These are phyloP conservation scores for Diaporthe sp. DNA, from an alignment of 2,329 filamentous ascomycete species.

Conservation along the genomic window DNA sequence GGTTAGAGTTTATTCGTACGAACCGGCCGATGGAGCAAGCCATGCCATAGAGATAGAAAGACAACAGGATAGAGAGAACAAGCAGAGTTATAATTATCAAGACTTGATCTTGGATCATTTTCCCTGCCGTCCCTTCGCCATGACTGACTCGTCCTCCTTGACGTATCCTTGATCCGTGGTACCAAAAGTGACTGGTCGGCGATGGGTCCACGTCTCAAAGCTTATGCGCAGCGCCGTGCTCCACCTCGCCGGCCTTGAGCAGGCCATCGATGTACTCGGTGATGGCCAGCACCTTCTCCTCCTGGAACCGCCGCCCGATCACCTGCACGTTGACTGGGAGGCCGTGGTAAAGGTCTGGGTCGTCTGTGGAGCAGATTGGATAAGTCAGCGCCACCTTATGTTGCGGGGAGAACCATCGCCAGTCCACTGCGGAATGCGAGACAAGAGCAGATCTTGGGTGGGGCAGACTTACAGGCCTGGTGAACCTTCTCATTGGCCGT, in stretches of 20 bases:
- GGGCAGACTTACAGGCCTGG: constrained; percentile 21
- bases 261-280: constrained; percentile 28
- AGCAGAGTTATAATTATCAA: constrained; percentile 4
- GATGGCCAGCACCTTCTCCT: constrained; percentile 31
- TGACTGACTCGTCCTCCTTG: neutral
- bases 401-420: neutral
- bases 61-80: neutral
- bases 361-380: neutral
- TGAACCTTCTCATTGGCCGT: constrained; percentile 18
- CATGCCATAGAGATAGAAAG: constrained; percentile 25
- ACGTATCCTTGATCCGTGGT: neutral
- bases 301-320: constrained; percentile 27
- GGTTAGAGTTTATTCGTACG: constrained; percentile 2
- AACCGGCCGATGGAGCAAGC: neutral
- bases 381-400: neutral
- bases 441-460: neutral
- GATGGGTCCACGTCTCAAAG: neutral
- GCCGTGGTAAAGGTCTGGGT: constrained; percentile 32
- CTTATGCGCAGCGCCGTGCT: constrained; percentile 1
- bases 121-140: accelerated
- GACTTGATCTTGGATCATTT: no score
- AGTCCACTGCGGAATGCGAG: no score
- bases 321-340: constrained; percentile 23
- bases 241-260: neutral
- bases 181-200: no score